Evolutionary conservation across 108 stramenopile species (phyloP).

Genomic region (Cyclotella choctawhatcheeana): DNA sequence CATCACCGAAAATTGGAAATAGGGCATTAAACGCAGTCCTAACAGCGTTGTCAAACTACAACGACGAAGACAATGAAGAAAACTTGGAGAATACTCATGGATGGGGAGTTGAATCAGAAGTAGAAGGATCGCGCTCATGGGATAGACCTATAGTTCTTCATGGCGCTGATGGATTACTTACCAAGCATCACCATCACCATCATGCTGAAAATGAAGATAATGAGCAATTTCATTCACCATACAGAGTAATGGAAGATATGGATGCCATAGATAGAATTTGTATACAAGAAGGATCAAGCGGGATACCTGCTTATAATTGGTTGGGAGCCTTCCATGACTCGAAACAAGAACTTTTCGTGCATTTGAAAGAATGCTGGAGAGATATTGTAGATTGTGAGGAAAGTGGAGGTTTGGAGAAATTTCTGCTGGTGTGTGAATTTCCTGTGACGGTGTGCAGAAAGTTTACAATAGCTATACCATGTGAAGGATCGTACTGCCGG

Average conservation of each 20-base stretch:
- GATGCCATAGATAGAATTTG: conserved; percentile 37
- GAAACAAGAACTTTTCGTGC: conserved; percentile 57
- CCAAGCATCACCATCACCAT: conserved; percentile 28
- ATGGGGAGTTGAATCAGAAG: conserved; percentile 48
- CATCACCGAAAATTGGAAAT: conserved; percentile 11
- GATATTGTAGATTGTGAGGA: conserved; percentile 76
- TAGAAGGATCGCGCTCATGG: conserved; percentile 44
- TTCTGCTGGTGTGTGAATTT: conserved; percentile 72
- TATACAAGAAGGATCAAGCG: conserved; percentile 49
- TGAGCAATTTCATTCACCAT: conserved; percentile 38
- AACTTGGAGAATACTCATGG: conserved; percentile 10
- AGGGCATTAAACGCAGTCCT: conserved; percentile 57
- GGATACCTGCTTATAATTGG: conserved; percentile 63
- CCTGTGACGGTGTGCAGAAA: conserved; percentile 81
- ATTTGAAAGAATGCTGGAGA: conserved; percentile 58
- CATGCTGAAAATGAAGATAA: conserved; percentile 8
- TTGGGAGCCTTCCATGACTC: conserved; percentile 62
- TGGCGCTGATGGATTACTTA: conserved; percentile 73
- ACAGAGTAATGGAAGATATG: conserved; percentile 64
- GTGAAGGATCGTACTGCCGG: conserved; percentile 61
- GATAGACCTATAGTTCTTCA: conserved; percentile 74
- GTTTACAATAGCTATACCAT: conserved; percentile 54
- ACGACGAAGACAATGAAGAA: conserved; percentile 50
- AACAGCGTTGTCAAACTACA: conserved; percentile 82
- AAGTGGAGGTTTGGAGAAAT: conserved; percentile 57